Evolutionary conservation across 2,329 filamentous ascomycete species (phyloP), one percentile per base, ranked within the genome.

Genomic region (Epichloe festucae): DNA sequence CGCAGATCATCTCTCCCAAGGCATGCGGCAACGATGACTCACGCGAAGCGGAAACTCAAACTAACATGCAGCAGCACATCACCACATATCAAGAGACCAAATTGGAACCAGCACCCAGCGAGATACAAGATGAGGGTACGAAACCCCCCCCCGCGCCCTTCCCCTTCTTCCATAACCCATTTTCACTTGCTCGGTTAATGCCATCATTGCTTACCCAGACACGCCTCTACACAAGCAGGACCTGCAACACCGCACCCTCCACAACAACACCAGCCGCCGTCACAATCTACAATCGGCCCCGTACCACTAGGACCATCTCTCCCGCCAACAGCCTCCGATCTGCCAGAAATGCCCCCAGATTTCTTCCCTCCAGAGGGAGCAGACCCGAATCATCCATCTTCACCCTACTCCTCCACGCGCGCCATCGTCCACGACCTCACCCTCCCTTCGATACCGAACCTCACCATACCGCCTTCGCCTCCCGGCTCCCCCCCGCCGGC

Each of bases 401-500:
- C 85, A 1, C 85, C 85, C 1, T 88, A 89, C 67, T 78, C 82
- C 1, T 70, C 77, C 46, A 77, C 74, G 54, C 82, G 85, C 57
- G 73, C 79, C 31, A 68, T 82, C 21, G 70, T 89, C 15, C 84
- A 83, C 58, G 78, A 84, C 59, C 77, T 91, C 42, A 93, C 87
- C 23, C 75, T 91, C 43, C 87, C 87, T 2, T 73, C 80, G 2
- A 67, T 82, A 4, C 82, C 87, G 1, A 83, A 88, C 67, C 79
- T 89, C 60, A 73, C 82, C 58, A 89, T 93, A 55, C 87, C 87
- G 0, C 74, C 79, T 10, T 89, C 86, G 4, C 87, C 87, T 1
- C 82, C 84, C 0, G 78, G 78, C 23, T 78, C 78, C 2, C 78
- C 78, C 11, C 68, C 72, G 0, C 62, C 71, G 36, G 58, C 68